Conservation (phyloP, 371 early-diverging fungal species). For the Rhizopus delemar region DNA sequence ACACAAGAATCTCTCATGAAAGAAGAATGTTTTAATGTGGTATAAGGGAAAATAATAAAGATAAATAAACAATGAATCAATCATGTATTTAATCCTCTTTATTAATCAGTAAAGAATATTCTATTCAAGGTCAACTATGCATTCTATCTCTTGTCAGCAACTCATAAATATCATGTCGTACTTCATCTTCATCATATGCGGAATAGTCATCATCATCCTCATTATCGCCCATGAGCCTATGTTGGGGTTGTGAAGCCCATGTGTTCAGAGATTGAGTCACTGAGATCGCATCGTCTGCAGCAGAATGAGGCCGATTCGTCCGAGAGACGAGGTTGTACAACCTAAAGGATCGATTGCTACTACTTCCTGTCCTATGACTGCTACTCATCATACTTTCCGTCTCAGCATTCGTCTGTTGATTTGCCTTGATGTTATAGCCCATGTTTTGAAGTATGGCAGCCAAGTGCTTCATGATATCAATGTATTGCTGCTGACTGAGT, state of each 20-base stretch:
- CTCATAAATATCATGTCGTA: slow-evolving; percentile 35
- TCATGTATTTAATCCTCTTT: too few relatives aligned
- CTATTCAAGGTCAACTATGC: too few relatives aligned
- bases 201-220: slow-evolving; percentile 19
- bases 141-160: slow-evolving; percentile 25
- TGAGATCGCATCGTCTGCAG: slow-evolving; percentile 11
- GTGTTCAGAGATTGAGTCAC: slow-evolving; percentile 18
- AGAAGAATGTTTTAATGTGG: too few relatives aligned
- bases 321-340: slow-evolving; percentile 12
- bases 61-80: too few relatives aligned
- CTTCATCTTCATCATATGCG: slow-evolving; percentile 31
- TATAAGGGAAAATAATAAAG: too few relatives aligned
- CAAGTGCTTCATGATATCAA: slow-evolving; percentile 49
- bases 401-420: background rate
- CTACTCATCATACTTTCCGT: slow-evolving; percentile 1
- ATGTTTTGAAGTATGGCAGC: slow-evolving; percentile 49
- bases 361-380: slow-evolving; percentile 12
- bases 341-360: slow-evolving; percentile 6
- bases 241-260: slow-evolving; percentile 3
- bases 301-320: slow-evolving; percentile 21
- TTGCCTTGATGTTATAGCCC: slow-evolving; percentile 36
- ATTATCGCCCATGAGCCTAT: background rate
- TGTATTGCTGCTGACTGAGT: slow-evolving; percentile 39
- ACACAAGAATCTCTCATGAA: too few relatives aligned
- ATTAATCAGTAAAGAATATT: too few relatives aligned